Conservation (phyloP, 2,329 filamentous ascomycete genomes). For the Trichoderma polysporum region DNA sequence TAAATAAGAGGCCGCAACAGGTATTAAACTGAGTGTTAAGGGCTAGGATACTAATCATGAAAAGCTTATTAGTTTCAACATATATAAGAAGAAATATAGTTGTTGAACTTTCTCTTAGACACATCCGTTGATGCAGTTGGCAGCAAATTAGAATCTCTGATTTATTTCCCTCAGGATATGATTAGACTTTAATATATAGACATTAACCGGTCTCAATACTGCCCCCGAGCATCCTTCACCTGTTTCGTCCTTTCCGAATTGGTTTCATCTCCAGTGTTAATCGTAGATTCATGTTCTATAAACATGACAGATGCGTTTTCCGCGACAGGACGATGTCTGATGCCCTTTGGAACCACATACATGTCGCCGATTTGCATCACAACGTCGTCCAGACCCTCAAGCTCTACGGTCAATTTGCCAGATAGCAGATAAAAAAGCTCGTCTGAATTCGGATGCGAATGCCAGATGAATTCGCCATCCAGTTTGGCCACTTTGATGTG, state of each 20-base stretch:
- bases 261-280: neutral
- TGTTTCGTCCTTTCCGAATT: neutral
- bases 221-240: neutral
- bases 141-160: no score
- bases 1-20: no score
- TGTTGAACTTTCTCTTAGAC: no score
- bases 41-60: no score
- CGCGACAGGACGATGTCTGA: conserved; percentile 2
- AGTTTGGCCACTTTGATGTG: conserved; percentile 8
- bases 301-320: neutral
- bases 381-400: neutral
- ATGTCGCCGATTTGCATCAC: conserved; percentile 4
- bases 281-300: neutral
- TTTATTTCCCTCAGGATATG: no score
- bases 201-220: neutral
- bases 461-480: conserved; percentile 13
- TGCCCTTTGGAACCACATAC: conserved; percentile 5
- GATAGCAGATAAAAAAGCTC: neutral
- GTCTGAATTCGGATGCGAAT: conserved; percentile 7
- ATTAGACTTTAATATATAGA: no score
- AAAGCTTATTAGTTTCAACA: no score
- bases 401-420: conserved; percentile 4
- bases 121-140: no score
- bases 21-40: no score
- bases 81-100: no score